A percentile compares a stretch with the other conserved stretches of the same genome.
Conservation (phyloP, 768 basidiomycete genomes). For the Dacryopinax spathularia region DNA sequence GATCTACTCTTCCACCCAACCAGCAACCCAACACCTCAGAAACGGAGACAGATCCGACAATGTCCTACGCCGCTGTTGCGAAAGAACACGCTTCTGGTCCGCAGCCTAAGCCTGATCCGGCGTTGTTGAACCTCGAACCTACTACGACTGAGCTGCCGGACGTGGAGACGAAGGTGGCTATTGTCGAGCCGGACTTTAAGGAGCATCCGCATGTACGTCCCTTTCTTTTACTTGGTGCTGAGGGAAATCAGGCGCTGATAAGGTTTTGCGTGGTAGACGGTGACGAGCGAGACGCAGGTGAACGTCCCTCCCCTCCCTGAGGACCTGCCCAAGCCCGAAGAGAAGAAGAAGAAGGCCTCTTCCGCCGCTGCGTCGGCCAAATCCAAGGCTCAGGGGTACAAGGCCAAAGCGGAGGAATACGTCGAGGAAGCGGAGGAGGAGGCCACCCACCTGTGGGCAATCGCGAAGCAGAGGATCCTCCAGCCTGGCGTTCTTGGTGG, state of each 20-base stretch:
- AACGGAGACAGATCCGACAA: too few relatives aligned
- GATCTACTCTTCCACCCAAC: background rate
- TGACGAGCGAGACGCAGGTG: slow-evolving; percentile 14
- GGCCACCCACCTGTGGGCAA: slow-evolving; percentile 38
- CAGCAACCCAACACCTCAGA: background rate
- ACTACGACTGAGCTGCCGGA: slow-evolving; percentile 26
- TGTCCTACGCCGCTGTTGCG: slow-evolving; percentile 63
- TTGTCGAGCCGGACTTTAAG: slow-evolving; percentile 40
- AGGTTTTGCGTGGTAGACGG: slow-evolving; percentile 11
- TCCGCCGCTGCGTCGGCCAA: too few relatives aligned
- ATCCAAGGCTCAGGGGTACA: slow-evolving; percentile 13
- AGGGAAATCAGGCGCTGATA: background rate
- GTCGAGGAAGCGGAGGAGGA: slow-evolving; percentile 37
- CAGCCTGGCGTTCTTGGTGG: slow-evolving; percentile 60
- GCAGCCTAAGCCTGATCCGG: slow-evolving; percentile 52
- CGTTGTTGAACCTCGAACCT: slow-evolving; percentile 40
- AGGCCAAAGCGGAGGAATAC: slow-evolving; percentile 25
- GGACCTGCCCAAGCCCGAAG: slow-evolving; percentile 13
- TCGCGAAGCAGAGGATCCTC: slow-evolving; percentile 40
- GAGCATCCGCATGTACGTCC: slow-evolving; percentile 31
- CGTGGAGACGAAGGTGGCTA: slow-evolving; percentile 35
- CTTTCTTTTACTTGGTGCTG: background rate
- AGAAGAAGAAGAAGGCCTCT: slow-evolving; percentile 9
- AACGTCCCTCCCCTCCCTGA: background rate
- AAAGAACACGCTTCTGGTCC: slow-evolving; percentile 31